Evolutionary conservation across 305 asterid species (phyloP), one percentile per base, ranked within the genome.

Genomic region (Ilex paraguariensis): DNA sequence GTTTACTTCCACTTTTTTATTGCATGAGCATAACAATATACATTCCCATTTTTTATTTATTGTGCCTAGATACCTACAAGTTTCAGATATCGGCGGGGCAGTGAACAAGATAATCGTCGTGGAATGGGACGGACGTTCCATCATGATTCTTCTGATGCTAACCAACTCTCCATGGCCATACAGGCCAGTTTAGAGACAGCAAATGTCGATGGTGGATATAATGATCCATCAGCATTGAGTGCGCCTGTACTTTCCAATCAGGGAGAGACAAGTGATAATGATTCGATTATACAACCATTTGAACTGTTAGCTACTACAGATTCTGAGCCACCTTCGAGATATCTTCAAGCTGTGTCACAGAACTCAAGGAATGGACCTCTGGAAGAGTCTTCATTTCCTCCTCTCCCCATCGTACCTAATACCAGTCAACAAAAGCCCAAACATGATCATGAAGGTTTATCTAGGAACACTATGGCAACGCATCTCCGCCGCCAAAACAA

Each of bases 351-450:
- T 8, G 60, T 88, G 64, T 87, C 97, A 33, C 83, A 72, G 49
- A 66, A 71, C 65, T 63, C 95, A 40, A 74, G 80, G 73, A 81
- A 82, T 69, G 80, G 85, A 62, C 74, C 79, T 2, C 85, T 88
- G 9, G 81, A 77, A 68, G 95, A 84, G 62, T 83, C 92, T 62
- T 75, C 90, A 13, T 93, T 93, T 79, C 99, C 99, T 68, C 96
- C 99, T 21, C 85, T 94, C 10, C 72, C 85, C 15, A 67, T 60
- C 54, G 92, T 79, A 62, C 66, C 94, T 64, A 79, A 70, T 69
- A 73, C 71, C 71, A 84, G 70, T 80, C 96, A 80, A 69, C 84
- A 71, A 48, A 81, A 58, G 54, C 66, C 89, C 49, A 71, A 75
- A n/a, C 11, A 54, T 28, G 31, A 21, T 42, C 66, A 78, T 44